Evolutionary conservation across 2,329 filamentous ascomycete species (phyloP).

Genomic region (Diplodia corticola): DNA sequence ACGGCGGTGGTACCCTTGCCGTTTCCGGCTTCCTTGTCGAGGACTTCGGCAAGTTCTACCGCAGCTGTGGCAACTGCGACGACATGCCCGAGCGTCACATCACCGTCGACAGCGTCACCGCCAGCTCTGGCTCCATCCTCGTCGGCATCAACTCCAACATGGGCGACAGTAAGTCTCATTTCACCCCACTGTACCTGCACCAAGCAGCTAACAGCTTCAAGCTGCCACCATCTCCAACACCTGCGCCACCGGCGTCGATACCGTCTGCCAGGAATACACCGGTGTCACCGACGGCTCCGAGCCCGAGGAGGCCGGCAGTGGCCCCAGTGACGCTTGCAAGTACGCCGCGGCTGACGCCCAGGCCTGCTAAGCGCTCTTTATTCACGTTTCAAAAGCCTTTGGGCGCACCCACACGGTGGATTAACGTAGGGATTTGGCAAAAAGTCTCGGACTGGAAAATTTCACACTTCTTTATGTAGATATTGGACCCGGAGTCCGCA

Average conservation of each 20-base stretch:
- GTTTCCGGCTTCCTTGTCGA: conserved; percentile 35
- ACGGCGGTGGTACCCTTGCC: conserved; percentile 35
- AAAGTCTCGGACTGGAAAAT: background rate
- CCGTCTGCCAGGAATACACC: conserved; percentile 34
- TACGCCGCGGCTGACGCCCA: conserved; percentile 7
- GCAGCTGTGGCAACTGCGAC: conserved; percentile 35
- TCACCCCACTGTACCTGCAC: background rate
- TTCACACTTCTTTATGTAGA: conserved; percentile 14
- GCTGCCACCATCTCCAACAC: conserved; percentile 47
- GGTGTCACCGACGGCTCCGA: conserved; percentile 31
- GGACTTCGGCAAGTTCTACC: conserved; percentile 36
- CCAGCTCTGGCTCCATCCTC: conserved; percentile 35
- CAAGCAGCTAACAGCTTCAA: conserved; percentile 46
- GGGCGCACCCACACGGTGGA: background rate
- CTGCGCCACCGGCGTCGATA: conserved; percentile 31
- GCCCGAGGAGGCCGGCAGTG: conserved; percentile 31
- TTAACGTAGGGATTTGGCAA: conserved; percentile 1
- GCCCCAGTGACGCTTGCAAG: conserved; percentile 22
- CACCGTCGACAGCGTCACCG: conserved; percentile 38
- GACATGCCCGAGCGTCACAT: conserved; percentile 32
- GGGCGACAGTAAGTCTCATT: conserved; percentile 2
- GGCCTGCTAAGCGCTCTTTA: conserved; percentile 16
- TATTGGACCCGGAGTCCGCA: conserved; percentile 14
- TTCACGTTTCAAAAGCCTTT: background rate
- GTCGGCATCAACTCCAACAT: conserved; percentile 42